Conservation (phyloP, 176 grass and related monocot genomes). For the Guadua angustifolia region DNA sequence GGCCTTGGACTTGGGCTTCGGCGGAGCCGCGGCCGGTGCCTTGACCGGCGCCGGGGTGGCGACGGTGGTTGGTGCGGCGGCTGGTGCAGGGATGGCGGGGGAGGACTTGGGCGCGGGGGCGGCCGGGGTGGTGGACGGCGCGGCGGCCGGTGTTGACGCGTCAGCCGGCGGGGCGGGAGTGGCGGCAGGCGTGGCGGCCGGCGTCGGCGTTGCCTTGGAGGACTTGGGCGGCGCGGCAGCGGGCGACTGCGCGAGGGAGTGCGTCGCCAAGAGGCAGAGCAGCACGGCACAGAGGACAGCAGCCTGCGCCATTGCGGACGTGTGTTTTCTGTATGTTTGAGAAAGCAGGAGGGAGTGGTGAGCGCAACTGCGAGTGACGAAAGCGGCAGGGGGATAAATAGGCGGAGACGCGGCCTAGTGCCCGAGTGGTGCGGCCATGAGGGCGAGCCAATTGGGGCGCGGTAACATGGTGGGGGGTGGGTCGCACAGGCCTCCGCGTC, state of each 20-base stretch:
- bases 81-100: not conserved
- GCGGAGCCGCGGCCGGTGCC: not conserved
- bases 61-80: conserved; percentile 1
- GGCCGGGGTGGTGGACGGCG: conserved; percentile 1
- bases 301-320: not conserved
- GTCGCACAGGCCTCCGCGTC: not conserved
- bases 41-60: conserved; percentile 30
- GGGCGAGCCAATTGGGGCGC: not conserved
- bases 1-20: conserved; percentile 18
- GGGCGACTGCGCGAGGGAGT: conserved; percentile 37
- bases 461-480: not conserved
- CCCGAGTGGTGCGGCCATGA: not conserved
- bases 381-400: conserved; percentile 23
- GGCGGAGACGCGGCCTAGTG: not conserved
- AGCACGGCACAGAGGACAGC: conserved; percentile 19
- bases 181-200: conserved; percentile 1
- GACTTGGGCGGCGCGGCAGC: conserved; percentile 41
- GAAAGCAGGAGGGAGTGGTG: not conserved
- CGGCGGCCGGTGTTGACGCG: not conserved
- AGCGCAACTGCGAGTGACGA: not conserved
- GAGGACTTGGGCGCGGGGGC: not conserved
- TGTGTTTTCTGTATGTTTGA: not conserved
- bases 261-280: not conserved
- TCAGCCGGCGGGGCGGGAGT: not conserved
- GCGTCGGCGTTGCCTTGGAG: conserved; percentile 9